phyloP scores from a whole-genome alignment of 2,329 filamentous ascomycete genomes.

The Sporothrix euskadiensis region DNA sequence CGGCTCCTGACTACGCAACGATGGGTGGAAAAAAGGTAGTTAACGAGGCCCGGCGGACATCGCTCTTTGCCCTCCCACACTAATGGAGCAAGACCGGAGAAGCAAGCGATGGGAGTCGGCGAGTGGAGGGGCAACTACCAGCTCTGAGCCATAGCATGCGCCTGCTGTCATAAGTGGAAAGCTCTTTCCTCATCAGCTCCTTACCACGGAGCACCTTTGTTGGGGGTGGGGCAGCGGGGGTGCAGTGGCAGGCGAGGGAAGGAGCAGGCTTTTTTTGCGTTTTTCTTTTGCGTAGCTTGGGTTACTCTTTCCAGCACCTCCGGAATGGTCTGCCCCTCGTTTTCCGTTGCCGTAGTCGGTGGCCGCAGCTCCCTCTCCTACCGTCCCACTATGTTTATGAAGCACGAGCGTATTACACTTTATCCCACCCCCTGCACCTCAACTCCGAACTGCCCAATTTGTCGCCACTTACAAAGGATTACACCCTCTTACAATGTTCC shows the following conservation, averaged over 20 bases:
- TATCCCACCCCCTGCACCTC: not conserved
- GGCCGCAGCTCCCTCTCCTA: not conserved
- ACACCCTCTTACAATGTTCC: not conserved
- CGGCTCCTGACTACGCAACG: not conserved
- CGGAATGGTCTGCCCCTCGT: constrained; percentile 17
- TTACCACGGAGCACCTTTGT: constrained; percentile 13
- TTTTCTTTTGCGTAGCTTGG: not conserved
- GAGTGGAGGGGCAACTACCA: constrained; percentile 16
- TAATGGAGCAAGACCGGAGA: constrained; percentile 29
- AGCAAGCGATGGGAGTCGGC: constrained; percentile 15
- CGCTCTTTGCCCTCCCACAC: constrained; percentile 15
- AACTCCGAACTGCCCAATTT: constrained; percentile 9
- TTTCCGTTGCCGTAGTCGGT: constrained; percentile 14
- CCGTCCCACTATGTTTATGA: not conserved
- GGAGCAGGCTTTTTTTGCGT: not conserved
- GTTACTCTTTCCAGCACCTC: constrained; percentile 2
- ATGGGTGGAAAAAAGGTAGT: not conserved
- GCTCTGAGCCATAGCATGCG: not conserved
- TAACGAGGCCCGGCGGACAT: constrained; percentile 7
- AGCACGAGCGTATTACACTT: not conserved
- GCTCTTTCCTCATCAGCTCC: not conserved
- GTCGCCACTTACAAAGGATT: constrained; percentile 19
- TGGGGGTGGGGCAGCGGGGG: constrained; percentile 27
- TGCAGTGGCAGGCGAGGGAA: constrained; percentile 7
- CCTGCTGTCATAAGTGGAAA: constrained; percentile 12